Evolutionary conservation across 164 flowering plant species (phyloP).

Genomic region (Umbellularia californica): DNA sequence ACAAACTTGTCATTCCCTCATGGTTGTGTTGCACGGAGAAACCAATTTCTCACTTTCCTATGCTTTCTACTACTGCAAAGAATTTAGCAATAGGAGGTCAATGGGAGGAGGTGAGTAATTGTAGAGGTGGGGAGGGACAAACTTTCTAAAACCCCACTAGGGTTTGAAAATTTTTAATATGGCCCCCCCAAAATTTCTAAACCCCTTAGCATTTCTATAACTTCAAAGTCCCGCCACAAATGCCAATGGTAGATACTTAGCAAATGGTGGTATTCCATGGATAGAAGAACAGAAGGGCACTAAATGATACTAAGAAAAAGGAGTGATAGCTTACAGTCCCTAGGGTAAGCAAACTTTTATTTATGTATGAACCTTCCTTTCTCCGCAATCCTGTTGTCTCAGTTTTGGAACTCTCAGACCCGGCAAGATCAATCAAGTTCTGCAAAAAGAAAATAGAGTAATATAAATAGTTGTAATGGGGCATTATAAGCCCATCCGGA

Average conservation of each 20-base stretch:
- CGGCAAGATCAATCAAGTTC: conserved; percentile 88
- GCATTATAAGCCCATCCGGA: not conserved
- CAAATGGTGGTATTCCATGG: not conserved
- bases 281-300: not conserved
- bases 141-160: too few species aligned
- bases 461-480: not conserved
- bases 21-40: too few species aligned
- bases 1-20: too few species aligned
- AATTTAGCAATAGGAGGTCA: too few species aligned
- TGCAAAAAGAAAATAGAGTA: conserved; percentile 28
- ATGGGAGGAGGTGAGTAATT: too few species aligned
- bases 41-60: too few species aligned
- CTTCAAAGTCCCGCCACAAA: not conserved
- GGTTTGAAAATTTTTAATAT: too few species aligned
- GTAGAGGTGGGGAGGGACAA: too few species aligned
- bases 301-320: not conserved
- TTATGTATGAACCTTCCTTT: conserved; percentile 85
- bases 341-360: conserved; percentile 78
- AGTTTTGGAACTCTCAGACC: conserved; percentile 77
- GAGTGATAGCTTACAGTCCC: conserved; percentile 60
- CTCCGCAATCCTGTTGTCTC: conserved; percentile 76
- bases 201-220: too few species aligned
- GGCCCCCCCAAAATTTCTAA: too few species aligned
- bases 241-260: not conserved
- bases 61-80: too few species aligned